Evolutionary conservation across 2,329 filamentous ascomycete genomes (phyloP).

Genomic region (Cladosporium sp.): DNA sequence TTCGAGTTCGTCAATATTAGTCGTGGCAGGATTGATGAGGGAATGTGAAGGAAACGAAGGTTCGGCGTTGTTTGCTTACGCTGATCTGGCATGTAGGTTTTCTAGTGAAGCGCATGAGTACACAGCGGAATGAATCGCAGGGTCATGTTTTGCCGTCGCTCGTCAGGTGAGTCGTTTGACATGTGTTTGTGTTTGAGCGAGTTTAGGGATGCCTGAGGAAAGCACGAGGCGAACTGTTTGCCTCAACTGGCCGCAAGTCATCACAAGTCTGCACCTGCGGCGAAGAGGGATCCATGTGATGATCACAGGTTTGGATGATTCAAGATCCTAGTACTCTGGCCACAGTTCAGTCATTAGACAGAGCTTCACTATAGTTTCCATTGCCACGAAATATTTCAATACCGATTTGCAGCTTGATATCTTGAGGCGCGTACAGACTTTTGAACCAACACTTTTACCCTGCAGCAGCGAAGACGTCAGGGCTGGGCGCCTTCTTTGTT

Average conservation of each 20-base stretch:
- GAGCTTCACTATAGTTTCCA: too few relatives aligned
- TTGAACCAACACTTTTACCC: not conserved
- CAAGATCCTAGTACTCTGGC: not conserved
- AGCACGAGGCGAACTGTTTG: not conserved
- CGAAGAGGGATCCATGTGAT: not conserved
- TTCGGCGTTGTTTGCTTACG: not conserved
- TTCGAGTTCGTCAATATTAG: not conserved
- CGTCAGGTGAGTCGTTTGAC: not conserved
- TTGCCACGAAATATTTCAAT: too few relatives aligned
- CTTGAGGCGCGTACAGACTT: not conserved
- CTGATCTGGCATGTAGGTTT: not conserved
- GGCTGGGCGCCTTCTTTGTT: not conserved
- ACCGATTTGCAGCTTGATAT: not conserved
- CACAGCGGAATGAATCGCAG: not conserved
- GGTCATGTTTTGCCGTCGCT: not conserved
- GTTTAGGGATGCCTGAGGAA: not conserved
- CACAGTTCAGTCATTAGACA: not conserved
- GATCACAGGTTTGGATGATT: not conserved
- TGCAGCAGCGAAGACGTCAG: not conserved
- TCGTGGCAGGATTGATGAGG: not conserved
- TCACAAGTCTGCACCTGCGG: not conserved
- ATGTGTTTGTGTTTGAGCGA: not conserved
- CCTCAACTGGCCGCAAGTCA: not conserved
- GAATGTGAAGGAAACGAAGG: not conserved
- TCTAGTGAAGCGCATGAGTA: not conserved